phyloP scores from a whole-genome alignment of 257 asterid species.

The Knoxia roxburghii region DNA sequence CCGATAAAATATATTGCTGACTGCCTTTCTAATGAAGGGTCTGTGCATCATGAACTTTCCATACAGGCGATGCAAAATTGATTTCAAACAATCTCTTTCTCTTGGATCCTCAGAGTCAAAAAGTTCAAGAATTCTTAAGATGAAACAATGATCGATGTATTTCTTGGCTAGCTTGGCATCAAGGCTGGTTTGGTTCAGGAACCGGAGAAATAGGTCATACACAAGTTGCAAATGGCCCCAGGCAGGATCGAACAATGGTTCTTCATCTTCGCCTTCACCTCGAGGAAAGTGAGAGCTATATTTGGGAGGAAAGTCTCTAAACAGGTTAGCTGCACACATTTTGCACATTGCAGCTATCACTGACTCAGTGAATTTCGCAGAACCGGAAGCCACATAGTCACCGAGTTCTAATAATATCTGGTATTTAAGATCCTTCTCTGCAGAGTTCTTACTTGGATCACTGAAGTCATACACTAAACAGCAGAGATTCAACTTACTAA shows the following conservation, averaged over 20 bases:
- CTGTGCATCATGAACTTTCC: constrained; percentile 49
- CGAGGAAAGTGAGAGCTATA: constrained; percentile 23
- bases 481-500: constrained; percentile 40
- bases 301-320: constrained; percentile 43
- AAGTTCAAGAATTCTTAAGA: constrained; percentile 31
- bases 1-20: constrained; percentile 35
- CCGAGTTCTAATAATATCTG: constrained; percentile 36
- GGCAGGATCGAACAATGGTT: constrained; percentile 44
- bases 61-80: constrained; percentile 40
- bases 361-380: constrained; percentile 34
- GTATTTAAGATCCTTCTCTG: constrained; percentile 39
- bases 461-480: constrained; percentile 37
- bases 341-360: constrained; percentile 40
- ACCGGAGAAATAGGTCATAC: constrained; percentile 33
- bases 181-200: constrained; percentile 25
- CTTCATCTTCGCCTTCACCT: constrained; percentile 40
- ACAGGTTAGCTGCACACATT: constrained; percentile 36
- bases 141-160: constrained; percentile 31
- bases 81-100: constrained; percentile 42
- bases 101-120: constrained; percentile 46
- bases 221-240: constrained; percentile 50
- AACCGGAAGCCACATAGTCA: constrained; percentile 40
- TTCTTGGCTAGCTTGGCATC: constrained; percentile 42
- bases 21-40: constrained; percentile 40
- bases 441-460: constrained; percentile 27